Percentiles rank a stretch among this genome's conserved stretches.
These are phyloP conservation scores for Ambrosiella xylebori DNA, from an alignment of 2,329 filamentous ascomycete species.

Conservation along the genomic window DNA sequence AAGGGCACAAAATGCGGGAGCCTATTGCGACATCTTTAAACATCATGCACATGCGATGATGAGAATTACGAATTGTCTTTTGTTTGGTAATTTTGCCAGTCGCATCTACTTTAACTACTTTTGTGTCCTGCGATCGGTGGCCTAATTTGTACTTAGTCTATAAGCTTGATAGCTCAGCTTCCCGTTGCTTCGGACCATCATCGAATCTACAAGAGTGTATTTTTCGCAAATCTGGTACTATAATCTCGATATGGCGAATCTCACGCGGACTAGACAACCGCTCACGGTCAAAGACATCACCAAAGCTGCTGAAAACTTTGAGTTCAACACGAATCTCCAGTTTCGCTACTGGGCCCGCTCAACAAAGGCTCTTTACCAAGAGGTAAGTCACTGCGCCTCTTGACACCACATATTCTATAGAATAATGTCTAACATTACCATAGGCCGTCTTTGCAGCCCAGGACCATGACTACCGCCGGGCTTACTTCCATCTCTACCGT, in stretches of 20 bases:
- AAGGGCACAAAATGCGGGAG: no score
- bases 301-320: constrained; percentile 58
- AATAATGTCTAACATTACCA: constrained; percentile 9
- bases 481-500: constrained; percentile 80
- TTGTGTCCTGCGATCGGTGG: no score
- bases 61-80: no score
- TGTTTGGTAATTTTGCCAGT: no score
- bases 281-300: constrained; percentile 60
- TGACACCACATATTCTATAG: constrained; percentile 13
- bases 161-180: no score
- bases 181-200: no score
- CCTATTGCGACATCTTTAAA: no score
- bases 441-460: constrained; percentile 72
- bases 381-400: constrained; percentile 35
- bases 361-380: constrained; percentile 60
- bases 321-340: constrained; percentile 60
- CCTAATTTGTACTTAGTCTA: no score
- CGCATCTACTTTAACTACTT: no score
- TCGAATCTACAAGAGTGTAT: no score
- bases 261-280: background rate
- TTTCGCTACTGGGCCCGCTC: constrained; percentile 71
- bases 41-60: no score
- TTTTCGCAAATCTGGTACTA: background rate
- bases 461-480: constrained; percentile 73
- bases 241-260: background rate